Conservation (phyloP, 1,139 yeast genomes). For the Nakaseomyces kungkrabaensis region DNA sequence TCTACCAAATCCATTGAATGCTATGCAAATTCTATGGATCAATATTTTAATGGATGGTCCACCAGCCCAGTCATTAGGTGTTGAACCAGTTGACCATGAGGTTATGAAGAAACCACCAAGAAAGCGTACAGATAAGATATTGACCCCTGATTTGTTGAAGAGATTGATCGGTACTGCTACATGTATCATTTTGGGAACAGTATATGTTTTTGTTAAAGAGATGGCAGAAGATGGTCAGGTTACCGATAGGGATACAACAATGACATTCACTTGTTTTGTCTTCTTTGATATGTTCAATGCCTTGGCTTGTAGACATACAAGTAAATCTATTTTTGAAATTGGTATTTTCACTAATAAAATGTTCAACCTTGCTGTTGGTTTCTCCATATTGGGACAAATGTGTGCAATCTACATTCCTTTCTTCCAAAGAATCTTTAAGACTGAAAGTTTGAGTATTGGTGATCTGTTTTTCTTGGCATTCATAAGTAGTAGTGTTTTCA, state of each 20-base stretch:
- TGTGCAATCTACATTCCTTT: conserved; percentile 90
- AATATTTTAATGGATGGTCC: conserved; percentile 98
- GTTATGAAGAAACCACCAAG: conserved; percentile 95
- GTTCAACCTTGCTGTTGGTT: conserved; percentile 90
- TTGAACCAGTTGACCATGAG: conserved; percentile 91
- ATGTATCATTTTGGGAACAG: conserved; percentile 70
- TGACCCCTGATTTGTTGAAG: conserved; percentile 56
- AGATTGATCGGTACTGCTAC: conserved; percentile 68
- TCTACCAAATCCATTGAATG: conserved; percentile 90
- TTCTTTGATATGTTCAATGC: conserved; percentile 95
- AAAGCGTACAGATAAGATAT: conserved; percentile 68
- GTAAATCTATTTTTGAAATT: conserved; percentile 69
- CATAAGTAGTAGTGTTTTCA: conserved; percentile 70
- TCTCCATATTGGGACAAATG: conserved; percentile 82
- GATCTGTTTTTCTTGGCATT: conserved; percentile 56
- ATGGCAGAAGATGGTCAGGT: conserved; percentile 66
- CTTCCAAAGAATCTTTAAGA: conserved; percentile 84
- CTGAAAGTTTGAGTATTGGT: conserved; percentile 66
- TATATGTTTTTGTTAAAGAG: conserved; percentile 74
- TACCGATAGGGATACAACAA: conserved; percentile 93
- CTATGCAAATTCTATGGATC: conserved; percentile 97
- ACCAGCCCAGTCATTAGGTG: conserved; percentile 95
- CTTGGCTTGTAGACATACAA: conserved; percentile 75
- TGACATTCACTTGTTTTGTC: conserved; percentile 96
- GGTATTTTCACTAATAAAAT: conserved; percentile 69